A percentile compares a stretch with the other conserved stretches of the same genome.
phyloP scores from a whole-genome alignment of 2,329 filamentous ascomycete species.

The Intubia oerlemansii region DNA sequence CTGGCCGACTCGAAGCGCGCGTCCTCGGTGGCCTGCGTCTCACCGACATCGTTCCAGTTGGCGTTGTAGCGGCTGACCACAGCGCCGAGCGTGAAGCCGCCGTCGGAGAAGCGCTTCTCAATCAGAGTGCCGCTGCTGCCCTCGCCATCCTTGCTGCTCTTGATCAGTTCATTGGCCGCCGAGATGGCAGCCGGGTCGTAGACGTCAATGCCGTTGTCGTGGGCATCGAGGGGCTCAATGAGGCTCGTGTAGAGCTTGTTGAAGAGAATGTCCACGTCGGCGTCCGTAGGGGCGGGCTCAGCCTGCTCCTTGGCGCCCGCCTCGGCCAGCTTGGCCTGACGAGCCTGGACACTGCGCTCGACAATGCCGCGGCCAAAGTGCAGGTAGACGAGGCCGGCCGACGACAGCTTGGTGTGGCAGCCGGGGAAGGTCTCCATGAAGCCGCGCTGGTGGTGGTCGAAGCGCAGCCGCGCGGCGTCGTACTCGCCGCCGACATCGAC shows the following conservation, averaged over 20 bases:
- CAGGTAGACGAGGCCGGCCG: conserved; percentile 84
- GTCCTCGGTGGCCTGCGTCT: conserved; percentile 59
- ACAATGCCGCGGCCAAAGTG: conserved; percentile 83
- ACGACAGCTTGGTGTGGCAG: conserved; percentile 73
- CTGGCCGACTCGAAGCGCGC: conserved; percentile 58
- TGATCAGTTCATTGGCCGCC: conserved; percentile 18
- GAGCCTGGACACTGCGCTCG: conserved; percentile 36
- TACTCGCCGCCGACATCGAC: conserved; percentile 97
- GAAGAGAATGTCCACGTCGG: conserved; percentile 57
- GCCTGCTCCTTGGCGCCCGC: conserved; percentile 16
- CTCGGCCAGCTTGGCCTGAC: too few relatives aligned
- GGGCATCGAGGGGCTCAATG: conserved; percentile 87
- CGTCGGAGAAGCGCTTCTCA: conserved; percentile 63
- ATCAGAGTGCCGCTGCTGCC: conserved; percentile 32
- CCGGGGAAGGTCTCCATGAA: conserved; percentile 73
- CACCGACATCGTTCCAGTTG: conserved; percentile 50
- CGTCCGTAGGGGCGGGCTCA: conserved; percentile 27
- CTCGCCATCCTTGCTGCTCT: too few relatives aligned
- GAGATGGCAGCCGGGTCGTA: conserved; percentile 54
- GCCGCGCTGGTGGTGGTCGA: conserved; percentile 92
- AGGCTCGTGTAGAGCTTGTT: conserved; percentile 84
- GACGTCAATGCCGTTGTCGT: conserved; percentile 82
- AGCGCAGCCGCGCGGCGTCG: conserved; percentile 53
- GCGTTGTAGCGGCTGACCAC: conserved; percentile 65
- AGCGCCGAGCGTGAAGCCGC: conserved; percentile 66